A percentile compares a stretch with the other conserved stretches of the same genome.
Evolutionary conservation across 495 filamentous ascomycete species (phyloP).

Genomic region (Darksidea phi): DNA sequence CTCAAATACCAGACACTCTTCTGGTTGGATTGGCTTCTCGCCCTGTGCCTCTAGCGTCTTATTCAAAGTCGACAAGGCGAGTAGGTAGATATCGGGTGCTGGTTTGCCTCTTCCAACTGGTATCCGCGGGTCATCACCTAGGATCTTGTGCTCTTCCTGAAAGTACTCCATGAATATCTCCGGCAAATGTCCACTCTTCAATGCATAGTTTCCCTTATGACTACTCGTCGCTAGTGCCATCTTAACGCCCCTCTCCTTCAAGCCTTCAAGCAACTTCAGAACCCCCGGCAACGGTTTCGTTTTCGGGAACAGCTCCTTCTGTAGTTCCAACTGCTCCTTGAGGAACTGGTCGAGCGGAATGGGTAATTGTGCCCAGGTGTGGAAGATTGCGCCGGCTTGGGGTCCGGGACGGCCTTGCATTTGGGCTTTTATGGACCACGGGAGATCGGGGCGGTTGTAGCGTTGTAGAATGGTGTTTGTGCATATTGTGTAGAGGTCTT

Average conservation of each 20-base stretch:
- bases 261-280: constrained; percentile 58
- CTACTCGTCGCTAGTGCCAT: constrained; percentile 87
- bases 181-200: constrained; percentile 75
- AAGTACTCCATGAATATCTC: constrained; percentile 70
- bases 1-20: constrained; percentile 95
- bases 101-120: constrained; percentile 82
- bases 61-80: constrained; percentile 87
- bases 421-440: constrained; percentile 92
- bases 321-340: constrained; percentile 57
- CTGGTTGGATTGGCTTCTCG: constrained; percentile 66
- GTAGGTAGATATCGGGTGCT: constrained; percentile 87
- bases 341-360: constrained; percentile 65
- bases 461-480: constrained; percentile 77
- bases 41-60: constrained; percentile 57
- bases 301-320: constrained; percentile 68
- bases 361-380: constrained; percentile 84
- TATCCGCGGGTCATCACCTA: constrained; percentile 86
- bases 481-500: constrained; percentile 84
- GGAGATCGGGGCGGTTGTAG: constrained; percentile 68
- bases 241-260: constrained; percentile 59
- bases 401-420: constrained; percentile 87
- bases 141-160: constrained; percentile 61
- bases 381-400: constrained; percentile 64
- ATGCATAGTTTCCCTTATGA: constrained; percentile 63
- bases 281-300: constrained; percentile 78